A percentile compares a stretch with the other conserved stretches of the same genome.
Evolutionary conservation across 2,329 filamentous ascomycete species (phyloP).

Genomic region (Geosmithia putterillii): DNA sequence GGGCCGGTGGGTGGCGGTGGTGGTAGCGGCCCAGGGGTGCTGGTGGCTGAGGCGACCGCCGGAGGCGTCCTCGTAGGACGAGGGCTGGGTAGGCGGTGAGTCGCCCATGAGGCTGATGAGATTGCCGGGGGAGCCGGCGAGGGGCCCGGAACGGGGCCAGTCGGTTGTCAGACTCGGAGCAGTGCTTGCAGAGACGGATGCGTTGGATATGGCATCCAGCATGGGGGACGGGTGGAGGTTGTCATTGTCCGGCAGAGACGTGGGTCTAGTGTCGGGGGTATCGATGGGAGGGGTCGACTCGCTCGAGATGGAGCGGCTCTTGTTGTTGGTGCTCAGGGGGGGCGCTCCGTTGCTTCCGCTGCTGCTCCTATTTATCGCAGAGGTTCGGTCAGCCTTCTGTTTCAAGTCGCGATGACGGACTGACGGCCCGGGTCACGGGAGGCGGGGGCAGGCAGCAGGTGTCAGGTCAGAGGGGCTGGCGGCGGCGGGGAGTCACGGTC

Average conservation of each 20-base stretch:
- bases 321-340: constrained; percentile 10
- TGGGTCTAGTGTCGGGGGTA: constrained; percentile 33
- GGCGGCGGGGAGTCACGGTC: constrained; percentile 1
- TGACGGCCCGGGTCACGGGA: constrained; percentile 7
- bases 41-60: constrained; percentile 22
- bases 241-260: constrained; percentile 27
- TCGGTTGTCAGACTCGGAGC: constrained; percentile 33
- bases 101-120: constrained; percentile 38
- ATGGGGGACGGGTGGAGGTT: constrained; percentile 30
- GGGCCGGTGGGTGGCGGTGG: constrained; percentile 23
- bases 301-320: constrained; percentile 24
- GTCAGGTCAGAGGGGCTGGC: constrained; percentile 11
- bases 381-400: neutral
- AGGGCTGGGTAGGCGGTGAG: constrained; percentile 39
- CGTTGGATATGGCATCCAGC: constrained; percentile 34
- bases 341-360: constrained; percentile 2
- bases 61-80: constrained; percentile 34
- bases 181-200: constrained; percentile 35
- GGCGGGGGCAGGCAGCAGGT: constrained; percentile 3
- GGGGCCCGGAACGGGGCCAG: constrained; percentile 26
- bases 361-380: constrained; percentile 6
- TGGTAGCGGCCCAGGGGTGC: constrained; percentile 23
- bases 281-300: constrained; percentile 29
- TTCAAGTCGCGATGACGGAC: constrained; percentile 3
- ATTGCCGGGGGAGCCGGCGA: constrained; percentile 40